These are phyloP conservation scores for Brassica rapa DNA, from an alignment of 345 rosid genomes.

Conservation along the genomic window DNA sequence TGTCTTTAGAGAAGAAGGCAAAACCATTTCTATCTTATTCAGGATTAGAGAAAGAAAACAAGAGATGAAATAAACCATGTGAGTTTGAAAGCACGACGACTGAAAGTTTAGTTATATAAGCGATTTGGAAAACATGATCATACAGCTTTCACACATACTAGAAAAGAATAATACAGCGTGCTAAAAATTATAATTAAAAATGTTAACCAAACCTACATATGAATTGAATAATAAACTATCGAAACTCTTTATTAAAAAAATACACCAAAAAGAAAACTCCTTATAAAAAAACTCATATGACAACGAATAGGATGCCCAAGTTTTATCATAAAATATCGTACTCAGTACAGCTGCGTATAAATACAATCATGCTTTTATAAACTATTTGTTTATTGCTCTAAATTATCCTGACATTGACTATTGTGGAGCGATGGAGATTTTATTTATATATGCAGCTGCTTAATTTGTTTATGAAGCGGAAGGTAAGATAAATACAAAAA, in stretches of 20 bases:
- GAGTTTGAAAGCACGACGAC: background rate
- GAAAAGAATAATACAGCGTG: background rate
- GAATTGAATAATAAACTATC: background rate
- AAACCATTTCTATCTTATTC: conserved; percentile 9
- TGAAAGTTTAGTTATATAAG: background rate
- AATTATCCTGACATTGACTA: background rate
- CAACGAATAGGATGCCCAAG: background rate
- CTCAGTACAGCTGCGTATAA: background rate
- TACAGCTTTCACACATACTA: background rate
- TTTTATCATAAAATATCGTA: background rate
- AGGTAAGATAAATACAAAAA: no score
- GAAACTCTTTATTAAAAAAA: background rate
- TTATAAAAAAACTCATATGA: background rate
- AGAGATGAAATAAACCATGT: background rate
- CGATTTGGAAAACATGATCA: background rate
- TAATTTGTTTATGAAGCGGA: no score
- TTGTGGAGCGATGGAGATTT: background rate
- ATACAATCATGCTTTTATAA: background rate
- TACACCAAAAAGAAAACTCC: no score
- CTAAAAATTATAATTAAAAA: background rate
- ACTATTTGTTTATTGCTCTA: background rate
- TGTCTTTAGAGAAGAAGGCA: background rate
- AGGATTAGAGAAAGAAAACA: background rate
- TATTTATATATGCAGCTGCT: background rate
- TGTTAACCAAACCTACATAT: conserved; percentile 9